Evolutionary conservation across 805 yeast genomes (phyloP).

Genomic region (Candida koratica): DNA sequence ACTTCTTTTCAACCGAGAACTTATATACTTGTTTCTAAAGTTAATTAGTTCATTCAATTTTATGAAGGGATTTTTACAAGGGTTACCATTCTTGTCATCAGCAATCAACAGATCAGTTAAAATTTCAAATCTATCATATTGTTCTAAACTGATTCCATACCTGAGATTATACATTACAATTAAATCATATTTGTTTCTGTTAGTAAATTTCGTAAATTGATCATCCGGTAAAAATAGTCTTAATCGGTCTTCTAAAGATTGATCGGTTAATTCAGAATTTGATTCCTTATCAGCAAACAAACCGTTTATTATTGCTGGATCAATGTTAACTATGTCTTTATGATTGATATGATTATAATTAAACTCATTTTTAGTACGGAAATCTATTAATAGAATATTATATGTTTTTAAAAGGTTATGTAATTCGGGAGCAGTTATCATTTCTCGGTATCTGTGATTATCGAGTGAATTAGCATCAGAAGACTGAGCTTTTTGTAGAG

Average conservation of each 20-base stretch:
- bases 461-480: slow-evolving; percentile 7
- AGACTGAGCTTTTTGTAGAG: no score
- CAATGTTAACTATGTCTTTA: slow-evolving; percentile 63
- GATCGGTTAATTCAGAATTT: slow-evolving; percentile 44
- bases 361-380: slow-evolving; percentile 58
- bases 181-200: slow-evolving; percentile 53
- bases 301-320: slow-evolving; percentile 49
- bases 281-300: slow-evolving; percentile 17
- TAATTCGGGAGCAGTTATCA: slow-evolving; percentile 20
- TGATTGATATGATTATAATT: slow-evolving; percentile 60
- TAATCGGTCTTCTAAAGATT: slow-evolving; percentile 63
- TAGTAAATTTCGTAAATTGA: slow-evolving; percentile 52
- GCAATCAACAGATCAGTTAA: slow-evolving; percentile 33
- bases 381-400: slow-evolving; percentile 58
- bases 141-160: slow-evolving; percentile 27
- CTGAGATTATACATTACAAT: slow-evolving; percentile 61
- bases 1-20: slow-evolving; percentile 28
- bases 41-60: slow-evolving; percentile 39
- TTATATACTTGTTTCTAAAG: slow-evolving; percentile 29
- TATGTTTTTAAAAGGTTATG: slow-evolving; percentile 5
- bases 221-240: slow-evolving; percentile 50
- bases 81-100: slow-evolving; percentile 31
- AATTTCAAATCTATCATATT: slow-evolving; percentile 28
- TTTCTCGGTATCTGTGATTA: slow-evolving; percentile 16
- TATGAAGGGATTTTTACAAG: slow-evolving; percentile 55